These are phyloP conservation scores for Clitoria ternatea DNA, from an alignment of 306 rosid genomes.

Conservation along the genomic window DNA sequence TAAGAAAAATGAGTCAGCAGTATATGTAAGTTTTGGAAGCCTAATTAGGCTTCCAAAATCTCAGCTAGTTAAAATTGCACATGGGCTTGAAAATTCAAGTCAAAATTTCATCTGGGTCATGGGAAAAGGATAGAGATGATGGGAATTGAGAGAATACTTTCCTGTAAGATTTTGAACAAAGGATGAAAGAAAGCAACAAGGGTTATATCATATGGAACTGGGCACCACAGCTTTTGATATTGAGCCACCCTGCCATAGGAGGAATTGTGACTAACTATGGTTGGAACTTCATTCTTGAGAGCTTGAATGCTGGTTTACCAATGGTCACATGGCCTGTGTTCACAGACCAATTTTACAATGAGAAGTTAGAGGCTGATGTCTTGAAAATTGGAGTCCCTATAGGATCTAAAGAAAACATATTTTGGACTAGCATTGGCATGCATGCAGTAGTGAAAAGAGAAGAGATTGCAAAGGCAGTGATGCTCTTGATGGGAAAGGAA, in stretches of 20 bases:
- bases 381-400: slow-evolving; percentile 5
- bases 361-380: background rate
- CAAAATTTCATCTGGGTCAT: slow-evolving; percentile 22
- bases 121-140: background rate
- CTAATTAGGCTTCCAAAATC: background rate
- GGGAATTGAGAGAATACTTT: background rate
- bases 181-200: slow-evolving; percentile 10
- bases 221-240: slow-evolving; percentile 28
- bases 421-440: background rate
- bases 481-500: slow-evolving; percentile 16
- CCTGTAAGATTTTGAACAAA: slow-evolving; percentile 13
- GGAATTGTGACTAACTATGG: slow-evolving; percentile 33
- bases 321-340: slow-evolving; percentile 32
- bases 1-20: slow-evolving; percentile 8
- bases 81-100: slow-evolving; percentile 24
- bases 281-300: slow-evolving; percentile 23
- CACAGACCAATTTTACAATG: slow-evolving; percentile 29
- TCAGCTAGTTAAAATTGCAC: slow-evolving; percentile 23
- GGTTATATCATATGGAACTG: slow-evolving; percentile 29
- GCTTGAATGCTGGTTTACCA: slow-evolving; percentile 22
- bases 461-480: slow-evolving; percentile 1
- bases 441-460: background rate
- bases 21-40: slow-evolving; percentile 30
- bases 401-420: slow-evolving; percentile 2
- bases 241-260: slow-evolving; percentile 21